These are phyloP conservation scores for Ustilago lituana DNA, from an alignment of 1,284 basidiomycete species.

Conservation along the genomic window DNA sequence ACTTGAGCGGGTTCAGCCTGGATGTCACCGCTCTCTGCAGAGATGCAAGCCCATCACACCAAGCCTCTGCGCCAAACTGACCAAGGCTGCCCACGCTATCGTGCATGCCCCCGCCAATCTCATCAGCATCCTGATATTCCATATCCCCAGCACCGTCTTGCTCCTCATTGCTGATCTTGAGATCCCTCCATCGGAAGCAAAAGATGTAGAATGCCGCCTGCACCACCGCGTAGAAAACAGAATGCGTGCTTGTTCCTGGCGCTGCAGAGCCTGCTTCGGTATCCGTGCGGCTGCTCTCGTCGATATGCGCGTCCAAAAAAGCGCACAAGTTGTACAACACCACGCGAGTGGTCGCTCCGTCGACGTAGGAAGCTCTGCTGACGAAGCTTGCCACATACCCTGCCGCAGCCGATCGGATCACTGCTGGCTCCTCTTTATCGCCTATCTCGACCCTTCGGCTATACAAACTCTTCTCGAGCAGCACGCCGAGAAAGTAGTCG, in stretches of 20 bases:
- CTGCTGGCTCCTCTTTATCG: constrained; percentile 51
- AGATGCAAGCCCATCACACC: constrained; percentile 84
- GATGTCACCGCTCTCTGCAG: constrained; percentile 84
- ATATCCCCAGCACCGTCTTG: constrained; percentile 68
- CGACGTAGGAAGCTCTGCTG: constrained; percentile 86
- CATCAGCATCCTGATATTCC: constrained; percentile 38
- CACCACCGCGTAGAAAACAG: constrained; percentile 87
- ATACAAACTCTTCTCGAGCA: constrained; percentile 89
- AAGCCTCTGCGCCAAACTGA: constrained; percentile 67
- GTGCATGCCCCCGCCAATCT: constrained; percentile 44
- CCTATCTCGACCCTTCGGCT: constrained; percentile 24
- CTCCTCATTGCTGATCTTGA: constrained; percentile 73
- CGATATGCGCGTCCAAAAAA: constrained; percentile 77
- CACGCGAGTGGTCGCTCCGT: constrained; percentile 77
- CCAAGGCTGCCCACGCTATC: constrained; percentile 39
- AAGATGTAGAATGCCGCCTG: constrained; percentile 97
- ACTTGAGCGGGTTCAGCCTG: constrained; percentile 81
- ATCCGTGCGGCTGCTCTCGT: constrained; percentile 67
- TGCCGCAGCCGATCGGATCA: constrained; percentile 63
- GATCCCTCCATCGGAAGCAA: constrained; percentile 94
- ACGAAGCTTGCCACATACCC: constrained; percentile 79
- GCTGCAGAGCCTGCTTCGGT: constrained; percentile 40
- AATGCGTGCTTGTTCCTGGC: constrained; percentile 54
- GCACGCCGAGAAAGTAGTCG: constrained; percentile 90
- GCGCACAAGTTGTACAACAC: constrained; percentile 85